These are phyloP conservation scores for Metarhizium brunneum DNA, from an alignment of 2,329 filamentous ascomycete genomes.

Conservation along the genomic window DNA sequence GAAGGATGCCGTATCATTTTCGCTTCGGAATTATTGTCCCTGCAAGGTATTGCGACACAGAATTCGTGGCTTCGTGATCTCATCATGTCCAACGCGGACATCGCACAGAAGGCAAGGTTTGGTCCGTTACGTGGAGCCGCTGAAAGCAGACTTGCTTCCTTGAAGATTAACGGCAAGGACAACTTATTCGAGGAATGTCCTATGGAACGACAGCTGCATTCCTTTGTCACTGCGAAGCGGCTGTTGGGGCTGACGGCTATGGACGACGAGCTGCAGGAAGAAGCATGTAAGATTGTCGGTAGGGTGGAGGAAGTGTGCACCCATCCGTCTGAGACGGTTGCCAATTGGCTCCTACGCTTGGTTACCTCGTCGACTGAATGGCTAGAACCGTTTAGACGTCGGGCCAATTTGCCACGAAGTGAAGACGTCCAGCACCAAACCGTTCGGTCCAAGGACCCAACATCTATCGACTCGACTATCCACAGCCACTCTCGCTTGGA, in stretches of 20 bases:
- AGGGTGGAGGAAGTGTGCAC: conserved; percentile 44
- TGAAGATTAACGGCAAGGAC: conserved; percentile 49
- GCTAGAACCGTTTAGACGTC: conserved; percentile 45
- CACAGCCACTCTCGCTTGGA: conserved; percentile 50
- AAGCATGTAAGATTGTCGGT: conserved; percentile 49
- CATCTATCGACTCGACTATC: conserved; percentile 49
- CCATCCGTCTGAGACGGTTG: conserved; percentile 38
- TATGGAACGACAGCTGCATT: conserved; percentile 43
- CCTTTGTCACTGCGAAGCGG: conserved; percentile 41
- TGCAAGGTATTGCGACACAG: conserved; percentile 27
- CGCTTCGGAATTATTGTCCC: conserved; percentile 39
- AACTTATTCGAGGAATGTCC: conserved; percentile 48
- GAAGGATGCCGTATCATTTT: conserved; percentile 52
- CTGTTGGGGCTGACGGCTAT: conserved; percentile 49
- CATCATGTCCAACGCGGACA: conserved; percentile 37
- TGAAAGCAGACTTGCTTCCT: conserved; percentile 36
- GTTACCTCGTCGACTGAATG: conserved; percentile 41
- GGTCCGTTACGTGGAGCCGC: conserved; percentile 35
- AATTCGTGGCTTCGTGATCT: conserved; percentile 50
- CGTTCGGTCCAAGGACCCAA: conserved; percentile 42
- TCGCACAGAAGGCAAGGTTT: conserved; percentile 35
- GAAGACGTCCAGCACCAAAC: conserved; percentile 42
- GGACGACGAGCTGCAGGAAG: conserved; percentile 49
- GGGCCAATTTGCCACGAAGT: conserved; percentile 46
- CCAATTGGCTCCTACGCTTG: conserved; percentile 47